Percentiles rank a stretch among this genome's conserved stretches.
phyloP scores from a whole-genome alignment of 2,329 filamentous ascomycete species.

The Stromatinia cepivora region DNA sequence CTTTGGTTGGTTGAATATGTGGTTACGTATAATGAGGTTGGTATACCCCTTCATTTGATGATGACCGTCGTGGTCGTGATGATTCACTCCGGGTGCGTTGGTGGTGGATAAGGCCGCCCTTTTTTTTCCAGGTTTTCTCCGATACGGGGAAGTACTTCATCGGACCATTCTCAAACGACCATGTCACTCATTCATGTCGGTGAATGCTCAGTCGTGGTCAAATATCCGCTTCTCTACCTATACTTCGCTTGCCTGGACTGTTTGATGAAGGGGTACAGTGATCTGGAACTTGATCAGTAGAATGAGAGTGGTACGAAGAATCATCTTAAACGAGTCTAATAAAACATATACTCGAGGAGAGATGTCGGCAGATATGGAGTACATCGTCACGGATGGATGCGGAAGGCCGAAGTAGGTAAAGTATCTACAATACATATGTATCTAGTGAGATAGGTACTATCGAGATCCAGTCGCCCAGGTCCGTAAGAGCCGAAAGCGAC shows the following conservation, averaged over 20 bases:
- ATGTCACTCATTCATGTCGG: constrained; percentile 18
- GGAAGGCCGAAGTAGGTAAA: constrained; percentile 11
- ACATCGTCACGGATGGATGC: constrained; percentile 4
- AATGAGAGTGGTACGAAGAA: neutral
- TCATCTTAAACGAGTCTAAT: neutral
- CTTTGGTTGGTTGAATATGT: constrained; percentile 6
- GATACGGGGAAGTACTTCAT: neutral
- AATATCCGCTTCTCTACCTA: constrained; percentile 9
- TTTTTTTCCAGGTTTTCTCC: neutral
- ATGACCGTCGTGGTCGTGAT: constrained; percentile 3
- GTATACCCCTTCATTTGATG: constrained; percentile 5
- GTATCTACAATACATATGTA: constrained; percentile 13
- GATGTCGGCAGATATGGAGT: constrained; percentile 14
- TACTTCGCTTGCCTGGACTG: constrained; percentile 10
- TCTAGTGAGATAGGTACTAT: neutral
- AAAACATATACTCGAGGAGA: neutral
- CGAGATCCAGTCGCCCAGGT: neutral
- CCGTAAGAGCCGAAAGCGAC: constrained; percentile 16
- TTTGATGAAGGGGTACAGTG: constrained; percentile 1
- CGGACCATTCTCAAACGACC: constrained; percentile 19
- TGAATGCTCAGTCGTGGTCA: constrained; percentile 11
- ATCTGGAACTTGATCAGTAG: constrained; percentile 11
- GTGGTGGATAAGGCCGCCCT: constrained; percentile 2
- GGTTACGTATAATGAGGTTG: constrained; percentile 12
- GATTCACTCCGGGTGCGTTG: constrained; percentile 10